Conservation (phyloP, 1,139 yeast species). For the Magnusiomyces suaveolens region DNA sequence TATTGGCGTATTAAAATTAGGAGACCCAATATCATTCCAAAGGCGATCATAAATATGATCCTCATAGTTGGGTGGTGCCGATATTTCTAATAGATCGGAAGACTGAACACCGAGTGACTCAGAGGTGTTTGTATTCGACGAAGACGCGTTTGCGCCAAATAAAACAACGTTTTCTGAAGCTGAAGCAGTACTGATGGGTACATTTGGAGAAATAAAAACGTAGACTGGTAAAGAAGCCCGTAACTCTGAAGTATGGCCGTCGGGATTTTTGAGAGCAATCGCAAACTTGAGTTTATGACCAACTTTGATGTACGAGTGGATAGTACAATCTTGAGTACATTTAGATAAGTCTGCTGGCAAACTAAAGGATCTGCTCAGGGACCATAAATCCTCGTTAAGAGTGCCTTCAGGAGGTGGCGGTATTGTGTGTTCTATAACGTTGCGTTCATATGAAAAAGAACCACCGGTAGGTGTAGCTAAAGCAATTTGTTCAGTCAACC, state of each 20-base stretch:
- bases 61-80: slow-evolving; percentile 88
- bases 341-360: slow-evolving; percentile 65
- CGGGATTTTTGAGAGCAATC: slow-evolving; percentile 59
- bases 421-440: slow-evolving; percentile 38
- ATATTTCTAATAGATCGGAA: slow-evolving; percentile 16
- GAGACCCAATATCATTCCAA: slow-evolving; percentile 56
- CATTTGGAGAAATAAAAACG: slow-evolving; percentile 71
- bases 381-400: slow-evolving; percentile 66
- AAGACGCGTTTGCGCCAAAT: slow-evolving; percentile 5
- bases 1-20: slow-evolving; percentile 48
- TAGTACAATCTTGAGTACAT: slow-evolving; percentile 77
- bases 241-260: slow-evolving; percentile 67
- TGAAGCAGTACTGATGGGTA: slow-evolving; percentile 36
- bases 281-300: slow-evolving; percentile 60
- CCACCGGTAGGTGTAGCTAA: slow-evolving; percentile 48
- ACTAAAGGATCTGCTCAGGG: slow-evolving; percentile 46
- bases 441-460: slow-evolving; percentile 45
- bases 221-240: slow-evolving; percentile 65
- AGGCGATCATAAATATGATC: slow-evolving; percentile 77
- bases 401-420: slow-evolving; percentile 36
- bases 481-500: slow-evolving; percentile 57
- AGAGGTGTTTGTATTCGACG: slow-evolving; percentile 15
- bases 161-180: slow-evolving; percentile 35
- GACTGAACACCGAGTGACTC: slow-evolving; percentile 9
- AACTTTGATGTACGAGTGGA: slow-evolving; percentile 48